Conservation (phyloP, 306 rosid species). For the Mucuna pruriens region DNA sequence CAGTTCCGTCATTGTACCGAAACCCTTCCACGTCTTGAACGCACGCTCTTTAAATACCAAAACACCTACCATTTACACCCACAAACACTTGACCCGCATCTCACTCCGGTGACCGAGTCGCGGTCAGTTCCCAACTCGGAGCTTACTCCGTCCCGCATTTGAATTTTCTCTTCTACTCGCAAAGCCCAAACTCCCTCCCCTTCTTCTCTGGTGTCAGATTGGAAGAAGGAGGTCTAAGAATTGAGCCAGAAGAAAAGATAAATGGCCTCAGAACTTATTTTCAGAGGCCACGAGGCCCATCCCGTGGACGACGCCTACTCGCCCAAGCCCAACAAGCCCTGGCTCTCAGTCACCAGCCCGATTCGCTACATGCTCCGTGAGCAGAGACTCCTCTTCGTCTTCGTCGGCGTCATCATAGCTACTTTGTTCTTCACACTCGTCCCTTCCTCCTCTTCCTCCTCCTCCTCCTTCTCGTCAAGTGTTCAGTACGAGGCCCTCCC, state of each 20-base stretch:
- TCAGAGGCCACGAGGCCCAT: constrained; percentile 82
- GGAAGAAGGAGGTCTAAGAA: neutral
- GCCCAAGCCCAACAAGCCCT: constrained; percentile 75
- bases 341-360: constrained; percentile 74
- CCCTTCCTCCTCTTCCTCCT: constrained; percentile 53
- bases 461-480: constrained; percentile 48
- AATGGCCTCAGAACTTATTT: constrained; percentile 72
- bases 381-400: constrained; percentile 76
- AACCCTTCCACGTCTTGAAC: neutral
- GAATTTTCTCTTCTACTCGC: neutral
- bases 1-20: constrained; percentile 24
- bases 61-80: neutral
- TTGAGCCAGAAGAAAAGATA: neutral
- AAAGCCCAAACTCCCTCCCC: neutral
- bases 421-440: constrained; percentile 58
- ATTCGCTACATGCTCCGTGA: constrained; percentile 85
- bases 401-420: constrained; percentile 81
- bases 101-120: constrained; percentile 34
- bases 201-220: neutral
- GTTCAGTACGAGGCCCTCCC: constrained; percentile 42
- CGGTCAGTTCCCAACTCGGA: constrained; percentile 40
- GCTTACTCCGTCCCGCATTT: neutral
- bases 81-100: constrained; percentile 3
- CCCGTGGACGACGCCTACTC: constrained; percentile 62
- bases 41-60: constrained; percentile 40